Evolutionary conservation across 495 filamentous ascomycete species (phyloP).

Genomic region (Talaromyces wortmannii): DNA sequence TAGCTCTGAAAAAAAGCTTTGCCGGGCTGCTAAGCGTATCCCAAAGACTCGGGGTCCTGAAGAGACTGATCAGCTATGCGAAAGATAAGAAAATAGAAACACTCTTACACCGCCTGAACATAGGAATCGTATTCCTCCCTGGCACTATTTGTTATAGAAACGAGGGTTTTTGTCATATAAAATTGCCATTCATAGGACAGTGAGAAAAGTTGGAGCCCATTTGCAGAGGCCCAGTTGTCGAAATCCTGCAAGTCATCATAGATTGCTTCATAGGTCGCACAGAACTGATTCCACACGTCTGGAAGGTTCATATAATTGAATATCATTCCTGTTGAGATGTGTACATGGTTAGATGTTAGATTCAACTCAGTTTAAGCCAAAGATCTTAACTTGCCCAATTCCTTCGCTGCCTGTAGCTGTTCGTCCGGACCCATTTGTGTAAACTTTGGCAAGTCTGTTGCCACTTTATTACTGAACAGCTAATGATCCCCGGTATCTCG

Average conservation of each 20-base stretch:
- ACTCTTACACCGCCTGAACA: not conserved
- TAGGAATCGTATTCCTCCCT: not conserved
- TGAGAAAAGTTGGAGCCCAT: too few species aligned
- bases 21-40: not conserved
- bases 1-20: not conserved
- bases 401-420: not conserved
- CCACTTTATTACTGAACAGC: not conserved
- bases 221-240: not conserved
- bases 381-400: not conserved
- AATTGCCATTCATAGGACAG: not conserved
- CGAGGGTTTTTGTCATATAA: not conserved
- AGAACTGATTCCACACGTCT: not conserved
- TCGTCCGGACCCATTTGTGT: not conserved
- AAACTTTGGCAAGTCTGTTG: not conserved
- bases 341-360: not conserved
- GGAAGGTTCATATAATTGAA: not conserved
- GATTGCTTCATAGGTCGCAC: slow-evolving; percentile 1
- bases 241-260: not conserved
- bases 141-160: not conserved
- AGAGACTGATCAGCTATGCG: not conserved
- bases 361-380: not conserved
- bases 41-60: not conserved
- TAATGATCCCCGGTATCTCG: not conserved
- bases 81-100: not conserved
- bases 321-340: not conserved